Percentiles rank a stretch among this genome's conserved stretches.
Evolutionary conservation across 2,329 filamentous ascomycete species (phyloP).

Genomic region (Diaporthe vaccinii): DNA sequence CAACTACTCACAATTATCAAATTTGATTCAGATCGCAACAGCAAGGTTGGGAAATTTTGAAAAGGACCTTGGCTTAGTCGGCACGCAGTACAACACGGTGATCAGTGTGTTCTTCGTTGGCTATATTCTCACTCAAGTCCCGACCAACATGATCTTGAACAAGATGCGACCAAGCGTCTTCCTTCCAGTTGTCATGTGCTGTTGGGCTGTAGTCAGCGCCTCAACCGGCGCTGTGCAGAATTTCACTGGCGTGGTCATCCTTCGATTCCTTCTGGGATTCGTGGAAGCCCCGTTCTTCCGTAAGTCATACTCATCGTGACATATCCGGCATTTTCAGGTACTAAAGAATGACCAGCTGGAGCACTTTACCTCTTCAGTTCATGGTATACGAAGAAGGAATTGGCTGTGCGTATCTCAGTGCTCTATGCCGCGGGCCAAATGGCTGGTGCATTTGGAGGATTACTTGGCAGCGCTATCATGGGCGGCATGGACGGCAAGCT

Average conservation of each 20-base stretch:
- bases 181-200: constrained; percentile 44
- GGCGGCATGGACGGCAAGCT: constrained; percentile 33
- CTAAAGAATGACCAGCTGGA: constrained; percentile 1
- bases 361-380: constrained; percentile 34
- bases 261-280: constrained; percentile 37
- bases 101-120: constrained; percentile 53
- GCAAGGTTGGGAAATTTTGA: constrained; percentile 60
- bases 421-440: constrained; percentile 33
- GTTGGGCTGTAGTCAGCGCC: constrained; percentile 47
- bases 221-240: constrained; percentile 39
- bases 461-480: constrained; percentile 36
- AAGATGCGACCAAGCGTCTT: constrained; percentile 60
- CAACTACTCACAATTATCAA: neutral
- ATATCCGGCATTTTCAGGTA: neutral
- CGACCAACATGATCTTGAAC: constrained; percentile 60
- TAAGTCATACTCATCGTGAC: neutral
- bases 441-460: constrained; percentile 38
- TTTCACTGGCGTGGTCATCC: constrained; percentile 30
- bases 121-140: constrained; percentile 54
- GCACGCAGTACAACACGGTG: constrained; percentile 55
- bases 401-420: constrained; percentile 34
- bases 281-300: constrained; percentile 33
- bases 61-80: constrained; percentile 55
- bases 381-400: constrained; percentile 39
- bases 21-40: constrained; percentile 42